Percentiles rank a stretch among this genome's conserved stretches.
phyloP scores from a whole-genome alignment of 805 yeast species.

The Barnettozyma populi region DNA sequence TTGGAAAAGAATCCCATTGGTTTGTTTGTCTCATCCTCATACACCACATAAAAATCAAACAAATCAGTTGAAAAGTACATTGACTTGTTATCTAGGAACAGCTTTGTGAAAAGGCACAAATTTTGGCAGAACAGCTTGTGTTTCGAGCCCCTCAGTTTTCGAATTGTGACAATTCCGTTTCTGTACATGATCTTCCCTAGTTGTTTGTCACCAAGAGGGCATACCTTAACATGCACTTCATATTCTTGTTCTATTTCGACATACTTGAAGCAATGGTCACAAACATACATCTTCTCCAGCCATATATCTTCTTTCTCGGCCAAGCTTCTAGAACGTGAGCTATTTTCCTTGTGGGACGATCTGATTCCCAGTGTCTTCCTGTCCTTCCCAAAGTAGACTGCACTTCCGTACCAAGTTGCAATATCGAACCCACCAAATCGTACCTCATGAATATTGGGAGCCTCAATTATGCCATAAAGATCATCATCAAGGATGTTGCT shows the following conservation, averaged over 20 bases:
- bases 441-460: constrained; percentile 60
- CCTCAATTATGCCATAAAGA: constrained; percentile 55
- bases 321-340: constrained; percentile 8
- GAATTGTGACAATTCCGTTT: constrained; percentile 49
- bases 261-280: constrained; percentile 83
- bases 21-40: constrained; percentile 40
- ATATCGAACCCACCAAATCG: constrained; percentile 63
- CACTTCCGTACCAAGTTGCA: constrained; percentile 84
- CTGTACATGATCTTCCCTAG: constrained; percentile 72
- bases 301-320: constrained; percentile 32
- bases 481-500: constrained; percentile 26
- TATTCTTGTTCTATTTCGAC: constrained; percentile 43
- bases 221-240: constrained; percentile 43
- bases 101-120: constrained; percentile 76
- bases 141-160: constrained; percentile 61
- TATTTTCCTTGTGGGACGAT: constrained; percentile 18
- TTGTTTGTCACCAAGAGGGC: constrained; percentile 35
- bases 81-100: constrained; percentile 86
- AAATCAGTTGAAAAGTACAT: constrained; percentile 74
- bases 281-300: constrained; percentile 62
- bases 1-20: constrained; percentile 94
- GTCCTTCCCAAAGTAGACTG: constrained; percentile 61
- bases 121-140: constrained; percentile 74
- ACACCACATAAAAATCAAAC: constrained; percentile 74
- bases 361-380: constrained; percentile 42